Conservation (phyloP, 176 grass and related monocot genomes). For the Hordeum vulgare region MorexV3_pseudomolecules_assembly NC_058522.1:67310265-67310764, state of each 20-base stretch:
- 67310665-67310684: background rate
- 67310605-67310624: slow-evolving; percentile 67
- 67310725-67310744: background rate
- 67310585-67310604: slow-evolving; percentile 79
- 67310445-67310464: slow-evolving; percentile 69
- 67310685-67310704: background rate
- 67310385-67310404: slow-evolving; percentile 80
- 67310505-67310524: slow-evolving; percentile 72
- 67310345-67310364: slow-evolving; percentile 90
- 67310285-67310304: slow-evolving; percentile 76
- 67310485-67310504: slow-evolving; percentile 86
- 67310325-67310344: slow-evolving; percentile 44
- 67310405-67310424: slow-evolving; percentile 78
- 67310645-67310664: background rate
- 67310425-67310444: slow-evolving; percentile 88
- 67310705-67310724: background rate
- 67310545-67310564: slow-evolving; percentile 76
- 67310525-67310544: slow-evolving; percentile 85
- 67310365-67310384: slow-evolving; percentile 69
- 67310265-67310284: slow-evolving; percentile 76
- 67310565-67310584: slow-evolving; percentile 86
- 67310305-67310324: slow-evolving; percentile 76
- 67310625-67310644: slow-evolving; percentile 23
- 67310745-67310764: background rate
- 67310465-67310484: slow-evolving; percentile 74